Evolutionary conservation across 2,329 filamentous ascomycete species (phyloP), one percentile per base, ranked within the genome.

Genomic region (Tolypocladium guangdongense): DNA sequence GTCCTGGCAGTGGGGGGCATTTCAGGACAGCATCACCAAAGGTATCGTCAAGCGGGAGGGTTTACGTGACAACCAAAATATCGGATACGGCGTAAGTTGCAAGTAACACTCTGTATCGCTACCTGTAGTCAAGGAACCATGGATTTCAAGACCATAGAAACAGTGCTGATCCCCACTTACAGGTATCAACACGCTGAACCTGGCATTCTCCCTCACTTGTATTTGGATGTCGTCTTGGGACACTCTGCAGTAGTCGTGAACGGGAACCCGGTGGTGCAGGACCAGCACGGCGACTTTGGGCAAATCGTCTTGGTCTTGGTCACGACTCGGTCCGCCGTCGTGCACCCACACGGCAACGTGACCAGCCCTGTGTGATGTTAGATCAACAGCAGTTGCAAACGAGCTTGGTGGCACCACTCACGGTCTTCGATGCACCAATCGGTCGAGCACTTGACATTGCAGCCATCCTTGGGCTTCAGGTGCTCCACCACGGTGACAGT

Each of bases 261-360:
- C 3, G 50, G 50, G 10, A 55, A 58, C 7, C 57, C 57, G 3
- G 51, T 53, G n/a, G 48, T 46, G 45, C 57, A 58, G 7, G 49
- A 53, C 39, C 36, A 54, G 18, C 57, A 58, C 7, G 55, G 57
- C 43, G n/a, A 30, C 16, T 48, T 54, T 16, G 55, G 53, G 45
- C 57, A 58, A 50, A 64, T 47, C 30, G 56, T 57, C 30, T 45
- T 32, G 16, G 59, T 59, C 51, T 49, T 49, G 14, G 56, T 60
- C 32, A 57, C 51, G 20, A 58, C 55, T 5, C 49, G 30, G 18
- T 47, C 53, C 12, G 56, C 57, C 24, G 27, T 54, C 11, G 56
- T 54, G 45, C 59, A 59, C 4, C 57, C 57, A 45, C 59, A 60
- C 8, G 57, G 59, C 43, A 60, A 22, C 3, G 57, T 58, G 33